These are phyloP conservation scores for Colletotrichum sansevieriae DNA, from an alignment of 2,329 filamentous ascomycete species.

Conservation along the genomic window DNA sequence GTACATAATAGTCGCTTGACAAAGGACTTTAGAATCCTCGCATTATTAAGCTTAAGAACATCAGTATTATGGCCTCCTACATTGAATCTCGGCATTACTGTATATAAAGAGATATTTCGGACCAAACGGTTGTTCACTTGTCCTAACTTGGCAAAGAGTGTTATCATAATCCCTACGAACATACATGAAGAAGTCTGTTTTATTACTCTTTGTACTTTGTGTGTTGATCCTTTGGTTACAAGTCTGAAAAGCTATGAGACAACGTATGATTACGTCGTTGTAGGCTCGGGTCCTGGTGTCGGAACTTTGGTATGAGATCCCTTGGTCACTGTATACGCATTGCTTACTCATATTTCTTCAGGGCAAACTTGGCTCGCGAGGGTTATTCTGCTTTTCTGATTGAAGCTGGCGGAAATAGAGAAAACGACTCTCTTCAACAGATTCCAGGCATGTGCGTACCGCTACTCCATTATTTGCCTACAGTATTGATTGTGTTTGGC, in stretches of 20 bases:
- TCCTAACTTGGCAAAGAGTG: neutral
- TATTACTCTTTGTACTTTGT: too few relatives aligned
- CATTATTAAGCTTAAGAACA: too few relatives aligned
- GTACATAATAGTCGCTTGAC: neutral
- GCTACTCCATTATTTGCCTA: neutral
- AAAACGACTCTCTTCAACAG: conserved; percentile 48
- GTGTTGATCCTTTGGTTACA: neutral
- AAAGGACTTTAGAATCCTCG: neutral
- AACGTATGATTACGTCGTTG: conserved; percentile 21
- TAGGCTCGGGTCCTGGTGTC: conserved; percentile 26
- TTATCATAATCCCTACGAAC: neutral
- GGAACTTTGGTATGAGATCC: conserved; percentile 13
- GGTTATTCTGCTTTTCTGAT: conserved; percentile 39
- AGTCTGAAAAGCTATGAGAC: neutral
- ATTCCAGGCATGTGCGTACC: conserved; percentile 39
- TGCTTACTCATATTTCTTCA: neutral
- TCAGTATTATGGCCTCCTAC: too few relatives aligned
- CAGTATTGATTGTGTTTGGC: too few relatives aligned
- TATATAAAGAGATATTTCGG: too few relatives aligned
- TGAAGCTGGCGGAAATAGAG: conserved; percentile 43
- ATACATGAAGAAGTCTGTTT: neutral
- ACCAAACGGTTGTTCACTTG: too few relatives aligned
- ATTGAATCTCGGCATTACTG: neutral
- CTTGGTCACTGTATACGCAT: neutral
- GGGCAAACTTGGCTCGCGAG: conserved; percentile 5